Evolutionary conservation across 2,329 filamentous ascomycete species (phyloP).

Genomic region (Byssothecium circinans): DNA sequence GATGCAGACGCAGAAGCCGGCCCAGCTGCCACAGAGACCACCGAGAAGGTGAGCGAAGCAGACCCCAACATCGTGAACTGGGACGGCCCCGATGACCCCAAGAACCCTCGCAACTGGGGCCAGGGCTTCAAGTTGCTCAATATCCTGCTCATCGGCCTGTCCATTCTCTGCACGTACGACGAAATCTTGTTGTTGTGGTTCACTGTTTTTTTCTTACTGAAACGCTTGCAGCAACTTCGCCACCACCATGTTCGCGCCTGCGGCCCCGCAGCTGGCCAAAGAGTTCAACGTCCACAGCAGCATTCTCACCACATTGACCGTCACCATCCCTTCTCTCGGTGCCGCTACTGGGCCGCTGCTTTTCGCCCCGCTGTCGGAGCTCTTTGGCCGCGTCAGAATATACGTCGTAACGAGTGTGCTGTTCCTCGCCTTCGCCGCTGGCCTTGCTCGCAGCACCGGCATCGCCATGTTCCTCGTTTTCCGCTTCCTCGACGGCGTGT

Average conservation of each 20-base stretch:
- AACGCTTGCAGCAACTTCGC: slow-evolving; percentile 13
- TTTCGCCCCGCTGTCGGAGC: slow-evolving; percentile 31
- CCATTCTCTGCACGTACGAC: not conserved
- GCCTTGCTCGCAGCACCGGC: slow-evolving; percentile 25
- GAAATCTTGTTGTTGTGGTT: slow-evolving; percentile 8
- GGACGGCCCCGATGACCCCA: slow-evolving; percentile 16
- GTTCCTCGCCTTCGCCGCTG: slow-evolving; percentile 28
- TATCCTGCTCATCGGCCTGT: slow-evolving; percentile 19
- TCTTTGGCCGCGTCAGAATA: slow-evolving; percentile 25
- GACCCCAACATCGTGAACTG: too few relatives aligned
- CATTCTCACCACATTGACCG: slow-evolving; percentile 1
- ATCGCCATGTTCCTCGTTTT: slow-evolving; percentile 23
- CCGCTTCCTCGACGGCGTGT: slow-evolving; percentile 30
- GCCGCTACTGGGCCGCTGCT: slow-evolving; percentile 36
- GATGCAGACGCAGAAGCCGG: too few relatives aligned
- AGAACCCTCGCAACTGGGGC: slow-evolving; percentile 36
- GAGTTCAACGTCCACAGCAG: slow-evolving; percentile 15
- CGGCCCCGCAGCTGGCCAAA: not conserved
- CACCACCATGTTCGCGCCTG: slow-evolving; percentile 17
- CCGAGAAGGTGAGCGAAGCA: too few relatives aligned
- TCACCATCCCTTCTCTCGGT: slow-evolving; percentile 37
- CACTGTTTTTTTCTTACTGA: not conserved
- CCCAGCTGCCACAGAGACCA: too few relatives aligned
- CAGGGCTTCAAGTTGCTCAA: slow-evolving; percentile 19
- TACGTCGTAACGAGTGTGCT: slow-evolving; percentile 25